Evolutionary conservation across 2,329 filamentous ascomycete genomes (phyloP), one percentile per base, ranked within the genome.

Genomic region (Penicillium capsulatum): DNA sequence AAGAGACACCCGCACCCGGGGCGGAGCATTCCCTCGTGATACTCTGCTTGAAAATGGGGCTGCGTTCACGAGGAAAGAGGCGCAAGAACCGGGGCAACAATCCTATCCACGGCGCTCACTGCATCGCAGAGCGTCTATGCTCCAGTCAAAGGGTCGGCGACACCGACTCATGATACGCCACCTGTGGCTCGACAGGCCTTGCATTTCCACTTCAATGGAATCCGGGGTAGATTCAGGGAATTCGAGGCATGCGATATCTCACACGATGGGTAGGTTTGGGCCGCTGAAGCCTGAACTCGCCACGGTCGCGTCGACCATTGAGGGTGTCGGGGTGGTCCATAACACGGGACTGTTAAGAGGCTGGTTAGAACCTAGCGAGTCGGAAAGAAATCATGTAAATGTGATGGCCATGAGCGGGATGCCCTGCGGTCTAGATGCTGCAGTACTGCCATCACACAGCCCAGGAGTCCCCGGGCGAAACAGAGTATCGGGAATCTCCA

Each of bases 91-190:
- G n/a, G n/a, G n/a, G n/a, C n/a, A n/a, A n/a, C n/a, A n/a, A n/a
- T n/a, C n/a, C n/a, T n/a, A n/a, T n/a, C n/a, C n/a, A n/a, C 19
- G 19, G 9, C 19, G 5, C 19, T 22, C 19, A 22, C 19, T 22
- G 6, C 6, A 4, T 20, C 10, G 19, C 24, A 16, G n/a, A 38
- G 32, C 36, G 35, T 30, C 19, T 44, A 41, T 36, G 16, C 29
- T 24, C 40, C 37, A 48, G 13, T 43, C 17, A 31, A 11, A 33
- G 3, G 3, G 11, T 34, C 9, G 13, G 26, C 14, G 7, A 28
- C 11, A 38, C 17, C 7, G 17, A 30, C 40, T 36, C 30, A 40
- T 46, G 37, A 44, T 46, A 38, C 33, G 30, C 35, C 35, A 29
- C 29, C 33, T 43, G 45, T 31, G 36, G 17, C 27, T 32, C 39